Base-by-base conservation (phyloP, 2,329 filamentous ascomycete species). In the Colletotrichum gloeosporioides region DNA sequence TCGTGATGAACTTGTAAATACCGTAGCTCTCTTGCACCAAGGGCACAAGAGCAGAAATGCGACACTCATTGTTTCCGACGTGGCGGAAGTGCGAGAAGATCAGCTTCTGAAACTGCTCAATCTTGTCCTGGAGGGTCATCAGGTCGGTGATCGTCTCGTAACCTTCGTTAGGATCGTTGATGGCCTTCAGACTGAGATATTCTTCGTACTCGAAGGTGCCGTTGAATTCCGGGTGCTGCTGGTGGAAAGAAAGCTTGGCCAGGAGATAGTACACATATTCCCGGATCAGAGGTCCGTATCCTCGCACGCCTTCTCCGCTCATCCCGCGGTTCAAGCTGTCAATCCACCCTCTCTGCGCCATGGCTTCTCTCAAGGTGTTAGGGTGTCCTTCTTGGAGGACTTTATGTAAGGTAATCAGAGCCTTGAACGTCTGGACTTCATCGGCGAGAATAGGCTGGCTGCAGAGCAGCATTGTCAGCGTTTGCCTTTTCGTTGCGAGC, bases 1-100 rank as follows among this genome's bases (percentile, higher is more conserved):
- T 99, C 0, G 97, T 99, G 79, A 98, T 96, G 84, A 99, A 99
- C 86, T 99, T 99, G 90, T 99, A 99, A 80, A 99, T 99, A 64
- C 97, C 97, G 85, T 99, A 99, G 84, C 96, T 99, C 88, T 99
- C 97, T 84, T 98, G 95, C 4, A 99, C 97, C 59, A 99, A 88
- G 4, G 96, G 95, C 27, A 99, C 96, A 69, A 99, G 87, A 2
- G 97, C 95, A 16, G 96, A 98, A 81, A 99, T 99, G 77, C 96
- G 92, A 85, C 96, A 99, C 85, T 99, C 97, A 82, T 99, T 99
- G 87, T 98, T 98, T 64, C 94, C 93, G 31, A 96, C 95, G 79
- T 93, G 92, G 76, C 96, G 93, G 87, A 99, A 99, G 85, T 99
- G 96, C 6, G 97, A 97, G 86, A 99, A 99, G 82, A 99, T 97